Base-by-base conservation (phyloP, 495 filamentous ascomycete species). In the Penicillium bialowiezense region DNA sequence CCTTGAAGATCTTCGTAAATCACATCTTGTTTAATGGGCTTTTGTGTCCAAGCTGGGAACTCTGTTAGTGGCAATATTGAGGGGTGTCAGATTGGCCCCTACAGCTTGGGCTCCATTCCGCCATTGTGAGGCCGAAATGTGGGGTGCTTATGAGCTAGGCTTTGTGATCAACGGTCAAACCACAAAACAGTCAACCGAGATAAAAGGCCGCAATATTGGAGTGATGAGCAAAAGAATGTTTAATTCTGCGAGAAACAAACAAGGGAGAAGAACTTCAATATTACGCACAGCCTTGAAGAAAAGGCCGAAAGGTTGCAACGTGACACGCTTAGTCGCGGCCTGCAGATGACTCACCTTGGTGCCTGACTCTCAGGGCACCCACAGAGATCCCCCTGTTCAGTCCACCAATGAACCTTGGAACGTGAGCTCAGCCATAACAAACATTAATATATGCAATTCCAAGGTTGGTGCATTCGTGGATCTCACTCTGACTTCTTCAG, bases 11-110 rank as follows among this genome's bases (percentile, higher is more conserved):
- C 84, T 12, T 84, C 76, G 56, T 97, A 98, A 39, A 81, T 70
- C 32, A 95, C 90, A 53, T 83, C 83, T 69, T 98, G 93, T 63
- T 92, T 91, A 69, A 96, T 91, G 8, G 93, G 90, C 61, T 95
- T 96, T 12, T 82, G 78, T 35, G 82, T 80, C 93, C 93, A 98
- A 26, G 93, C 91, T 73, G 24, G 5, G 52, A 13, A 28, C 2
- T 47, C 13, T 44, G 44, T 39, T 15, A 7, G n/a, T 13, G 36
- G 33, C 35, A 44, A 41, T 17, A 28, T 24, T 37, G 13, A 3
- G 31, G 7, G 21, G 38, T n/a, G 15, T 21, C 12, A 32, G 18
- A 34, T 19, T 14, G 41, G 15, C 24, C 50, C 66, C 28, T 57
- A 71, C 68, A 71, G 36, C 36, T 59, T 24, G 68, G 67, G 40